Percentiles rank a stretch among this genome's conserved stretches.
These are phyloP conservation scores for Epicoccum nigrum DNA, from an alignment of 2,329 filamentous ascomycete species.

Conservation along the genomic window DNA sequence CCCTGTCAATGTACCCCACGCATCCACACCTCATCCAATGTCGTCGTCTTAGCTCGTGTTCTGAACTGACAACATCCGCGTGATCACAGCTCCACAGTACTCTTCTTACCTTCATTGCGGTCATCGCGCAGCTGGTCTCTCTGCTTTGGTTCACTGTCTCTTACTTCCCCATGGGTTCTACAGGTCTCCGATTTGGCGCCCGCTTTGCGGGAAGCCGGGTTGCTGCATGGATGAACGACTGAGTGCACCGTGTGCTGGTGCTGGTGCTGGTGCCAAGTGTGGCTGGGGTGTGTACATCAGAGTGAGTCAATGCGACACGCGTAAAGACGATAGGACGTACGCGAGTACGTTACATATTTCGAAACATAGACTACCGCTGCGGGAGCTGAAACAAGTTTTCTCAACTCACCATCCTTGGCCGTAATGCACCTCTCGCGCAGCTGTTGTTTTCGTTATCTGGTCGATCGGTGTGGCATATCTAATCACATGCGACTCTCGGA, in stretches of 20 bases:
- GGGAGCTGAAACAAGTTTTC: constrained; percentile 7
- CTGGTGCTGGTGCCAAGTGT: background rate
- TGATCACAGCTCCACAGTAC: constrained; percentile 72
- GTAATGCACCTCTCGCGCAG: constrained; percentile 8
- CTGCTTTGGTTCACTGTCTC: constrained; percentile 93
- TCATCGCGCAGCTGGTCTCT: constrained; percentile 81
- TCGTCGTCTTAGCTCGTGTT: constrained; percentile 22
- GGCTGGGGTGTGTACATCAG: constrained; percentile 1
- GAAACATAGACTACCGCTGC: constrained; percentile 2
- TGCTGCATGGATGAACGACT: constrained; percentile 86
- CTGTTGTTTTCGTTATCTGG: constrained; percentile 1
- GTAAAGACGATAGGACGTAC: constrained; percentile 2
- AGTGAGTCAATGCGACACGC: background rate
- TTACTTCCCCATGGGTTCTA: constrained; percentile 97
- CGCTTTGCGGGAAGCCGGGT: constrained; percentile 85
- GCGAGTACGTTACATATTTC: constrained; percentile 1
- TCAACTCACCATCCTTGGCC: background rate
- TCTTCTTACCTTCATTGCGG: constrained; percentile 82
- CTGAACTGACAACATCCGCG: constrained; percentile 46
- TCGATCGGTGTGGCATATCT: constrained; percentile 15
- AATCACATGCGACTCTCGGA: constrained; percentile 13
- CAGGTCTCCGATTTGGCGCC: constrained; percentile 83
- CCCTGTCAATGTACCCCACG: constrained; percentile 34
- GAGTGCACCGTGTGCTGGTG: too few species aligned
- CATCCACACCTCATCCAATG: constrained; percentile 40